Evolutionary conservation across 2,329 filamentous ascomycete genomes (phyloP), one percentile per base, ranked within the genome.

Genomic region (Fusarium heterosporum): DNA sequence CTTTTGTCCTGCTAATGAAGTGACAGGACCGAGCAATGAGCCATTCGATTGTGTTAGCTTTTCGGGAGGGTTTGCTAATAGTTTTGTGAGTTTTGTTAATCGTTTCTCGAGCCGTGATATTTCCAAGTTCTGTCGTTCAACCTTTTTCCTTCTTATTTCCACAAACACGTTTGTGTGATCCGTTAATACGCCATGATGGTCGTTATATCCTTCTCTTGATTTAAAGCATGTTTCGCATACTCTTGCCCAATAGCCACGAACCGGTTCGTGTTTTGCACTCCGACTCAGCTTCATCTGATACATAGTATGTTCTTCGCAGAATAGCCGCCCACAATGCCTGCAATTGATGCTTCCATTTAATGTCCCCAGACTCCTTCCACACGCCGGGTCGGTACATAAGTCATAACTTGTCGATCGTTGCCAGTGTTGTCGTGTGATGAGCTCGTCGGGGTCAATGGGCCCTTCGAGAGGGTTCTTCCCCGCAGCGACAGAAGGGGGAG

Each of bases 151-250:
- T 59, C 96, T 84, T n/a, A 91, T 85, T 4, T 85, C 84, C 13
- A 84, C 79, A 71, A 99, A 97, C 5, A 82, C 81, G n/a, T 82
- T 80, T 4, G 88, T 93, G 71, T 93, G 91, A 72, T 97, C 90
- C 61, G 89, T 83, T 57, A 89, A 82, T 3, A 90, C 77, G 1
- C 93, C 92, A 55, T 86, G 87, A 71, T 95, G 91, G 73, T 99
- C 94, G 75, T 96, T 97, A 79, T 99, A 99, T 5, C 96, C 96
- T 26, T 94, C 93, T 72, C 96, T 87, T 50, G 93, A 97, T 81
- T 97, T 98, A 81, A 96, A 99, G 80, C 96, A 99, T n/a, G 96
- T 98, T 81, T 99, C 96, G 76, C 96, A 99, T 3, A 98, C 95
- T 50, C 96, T 83, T 72, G 93, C 97, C 96, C 96, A 99, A 70